phyloP scores from a whole-genome alignment of 495 filamentous ascomycete genomes.

The Lasiosphaeria hispida region DNA sequence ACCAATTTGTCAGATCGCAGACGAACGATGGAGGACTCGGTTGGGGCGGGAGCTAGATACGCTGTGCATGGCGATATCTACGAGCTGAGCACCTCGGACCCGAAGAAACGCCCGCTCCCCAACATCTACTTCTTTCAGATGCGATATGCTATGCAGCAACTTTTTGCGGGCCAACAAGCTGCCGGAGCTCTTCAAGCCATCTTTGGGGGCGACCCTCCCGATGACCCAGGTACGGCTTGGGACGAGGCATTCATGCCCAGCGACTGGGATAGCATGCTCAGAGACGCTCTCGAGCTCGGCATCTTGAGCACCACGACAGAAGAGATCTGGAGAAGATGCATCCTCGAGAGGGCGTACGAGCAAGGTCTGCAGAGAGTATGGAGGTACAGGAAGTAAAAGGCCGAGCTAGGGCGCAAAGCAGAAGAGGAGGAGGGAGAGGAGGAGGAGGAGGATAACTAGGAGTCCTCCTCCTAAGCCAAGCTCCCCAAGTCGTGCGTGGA shows the following conservation, averaged over 20 bases:
- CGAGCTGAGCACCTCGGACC: slow-evolving; percentile 9
- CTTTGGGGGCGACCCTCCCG: slow-evolving; percentile 8
- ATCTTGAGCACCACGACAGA: neutral
- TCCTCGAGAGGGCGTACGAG: neutral
- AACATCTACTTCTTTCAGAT: neutral
- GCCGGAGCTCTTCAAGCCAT: slow-evolving; percentile 8
- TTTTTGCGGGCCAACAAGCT: slow-evolving; percentile 8
- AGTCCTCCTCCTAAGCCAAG: neutral
- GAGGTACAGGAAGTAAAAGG: slow-evolving; percentile 3
- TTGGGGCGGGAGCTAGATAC: slow-evolving; percentile 2
- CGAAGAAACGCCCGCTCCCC: neutral
- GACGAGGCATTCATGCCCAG: neutral
- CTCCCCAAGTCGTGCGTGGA: neutral
- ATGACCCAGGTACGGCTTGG: neutral
- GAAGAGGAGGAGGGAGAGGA: neutral
- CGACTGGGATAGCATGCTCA: neutral
- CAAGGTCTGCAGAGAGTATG: neutral
- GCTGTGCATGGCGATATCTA: slow-evolving; percentile 8
- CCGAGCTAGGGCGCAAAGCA: neutral
- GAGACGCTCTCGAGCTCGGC: slow-evolving; percentile 2
- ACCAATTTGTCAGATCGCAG: slow-evolving; percentile 6
- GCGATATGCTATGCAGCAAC: neutral
- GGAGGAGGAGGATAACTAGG: slow-evolving; percentile 1
- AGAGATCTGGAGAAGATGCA: slow-evolving; percentile 3
- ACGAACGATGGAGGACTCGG: slow-evolving; percentile 5